Conservation (phyloP, 1,139 yeast genomes). For the Saccharomyces hybrid region DNA sequence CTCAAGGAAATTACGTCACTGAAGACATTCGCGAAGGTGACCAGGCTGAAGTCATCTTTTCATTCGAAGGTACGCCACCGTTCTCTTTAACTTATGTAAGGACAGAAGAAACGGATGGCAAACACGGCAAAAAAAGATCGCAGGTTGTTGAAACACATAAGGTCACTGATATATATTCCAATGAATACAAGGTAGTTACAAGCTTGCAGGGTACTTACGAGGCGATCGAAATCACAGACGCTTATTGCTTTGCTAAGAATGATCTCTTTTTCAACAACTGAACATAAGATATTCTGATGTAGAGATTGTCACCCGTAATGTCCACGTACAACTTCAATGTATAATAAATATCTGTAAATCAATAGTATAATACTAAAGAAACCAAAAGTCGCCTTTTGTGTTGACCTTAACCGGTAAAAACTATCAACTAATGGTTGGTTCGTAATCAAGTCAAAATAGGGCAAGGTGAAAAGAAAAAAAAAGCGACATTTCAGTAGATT, state of each 20-base stretch:
- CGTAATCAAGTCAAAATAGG: neutral
- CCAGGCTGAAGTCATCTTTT: conserved; percentile 61
- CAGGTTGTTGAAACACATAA: conserved; percentile 71
- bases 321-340: neutral
- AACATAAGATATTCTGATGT: neutral
- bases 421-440: too few relatives aligned
- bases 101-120: conserved; percentile 37
- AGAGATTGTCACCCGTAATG: neutral
- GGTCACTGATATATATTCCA: conserved; percentile 58
- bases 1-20: conserved; percentile 64
- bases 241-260: conserved; percentile 52
- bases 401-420: too few relatives aligned
- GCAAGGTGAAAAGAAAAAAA: neutral
- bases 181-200: conserved; percentile 65
- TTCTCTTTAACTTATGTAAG: conserved; percentile 50
- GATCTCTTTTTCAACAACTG: conserved; percentile 29
- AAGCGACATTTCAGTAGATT: neutral
- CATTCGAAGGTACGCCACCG: conserved; percentile 71
- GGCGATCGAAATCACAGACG: conserved; percentile 80
- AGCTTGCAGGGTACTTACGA: conserved; percentile 91
- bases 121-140: conserved; percentile 32
- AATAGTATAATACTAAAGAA: conserved; percentile 3
- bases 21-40: conserved; percentile 90
- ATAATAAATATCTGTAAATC: neutral
- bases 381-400: neutral